Evolutionary conservation across 2,329 filamentous ascomycete genomes (phyloP).

Genomic region (Chlorencoelia australis): DNA sequence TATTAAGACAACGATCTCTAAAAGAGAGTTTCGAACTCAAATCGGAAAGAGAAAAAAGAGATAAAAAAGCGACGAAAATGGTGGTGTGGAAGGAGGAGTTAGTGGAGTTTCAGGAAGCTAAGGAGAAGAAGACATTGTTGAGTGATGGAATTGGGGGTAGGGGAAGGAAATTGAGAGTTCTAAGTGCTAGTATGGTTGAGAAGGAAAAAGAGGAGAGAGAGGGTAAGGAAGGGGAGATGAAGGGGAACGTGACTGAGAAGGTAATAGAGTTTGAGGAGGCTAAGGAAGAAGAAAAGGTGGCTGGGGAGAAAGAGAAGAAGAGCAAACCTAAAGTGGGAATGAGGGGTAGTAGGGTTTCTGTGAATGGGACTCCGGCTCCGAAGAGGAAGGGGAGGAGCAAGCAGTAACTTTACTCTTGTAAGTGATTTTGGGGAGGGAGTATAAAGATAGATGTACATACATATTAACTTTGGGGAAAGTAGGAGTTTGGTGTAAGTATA

Average conservation of each 20-base stretch:
- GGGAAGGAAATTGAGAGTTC: no score
- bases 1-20: conserved; percentile 27
- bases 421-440: neutral
- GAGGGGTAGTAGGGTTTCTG: conserved; percentile 17
- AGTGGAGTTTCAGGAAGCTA: conserved; percentile 21
- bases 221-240: conserved; percentile 9
- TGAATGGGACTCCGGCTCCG: conserved; percentile 25
- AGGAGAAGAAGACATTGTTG: conserved; percentile 17
- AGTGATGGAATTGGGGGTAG: conserved; percentile 12
- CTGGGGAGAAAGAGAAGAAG: conserved; percentile 18
- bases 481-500: no score
- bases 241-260: conserved; percentile 13
- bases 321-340: conserved; percentile 18
- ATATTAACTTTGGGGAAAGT: no score
- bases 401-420: no score
- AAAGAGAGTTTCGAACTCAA: conserved; percentile 27
- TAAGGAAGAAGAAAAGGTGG: conserved; percentile 14
- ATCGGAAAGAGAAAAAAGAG: conserved; percentile 13
- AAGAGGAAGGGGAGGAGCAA: conserved; percentile 20
- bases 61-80: conserved; percentile 16
- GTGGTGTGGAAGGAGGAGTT: conserved; percentile 26
- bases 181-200: conserved; percentile 1
- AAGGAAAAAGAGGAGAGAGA: conserved; percentile 1
- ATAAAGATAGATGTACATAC: no score
- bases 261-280: conserved; percentile 8